Base-by-base conservation (phyloP, 768 basidiomycete species). In the Pisolithus sp. region DNA sequence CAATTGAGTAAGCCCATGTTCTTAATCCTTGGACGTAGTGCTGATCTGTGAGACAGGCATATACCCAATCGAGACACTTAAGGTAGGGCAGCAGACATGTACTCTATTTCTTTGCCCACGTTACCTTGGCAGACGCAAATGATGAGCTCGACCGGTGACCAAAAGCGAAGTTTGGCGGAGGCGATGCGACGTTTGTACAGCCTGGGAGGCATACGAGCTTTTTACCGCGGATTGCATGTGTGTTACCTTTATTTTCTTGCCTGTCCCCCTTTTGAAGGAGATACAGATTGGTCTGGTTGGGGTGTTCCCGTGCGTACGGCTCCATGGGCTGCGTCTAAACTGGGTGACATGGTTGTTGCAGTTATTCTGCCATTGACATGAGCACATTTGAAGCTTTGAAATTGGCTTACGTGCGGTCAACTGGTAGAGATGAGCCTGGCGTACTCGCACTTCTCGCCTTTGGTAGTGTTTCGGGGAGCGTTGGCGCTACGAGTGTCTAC, bases 381-480 rank as follows among this genome's bases (percentile, higher is more conserved):
- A 89, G 86, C 60, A 94, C 94, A 3, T 98, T 96, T 53, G 95
- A 97, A 71, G 91, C 92, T 2, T 81, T 99, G 51, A 98, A 98
- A 67, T 73, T 93, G 41, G 84, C 88, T 2, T 98, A 98, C 67
- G 72, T 87, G 37, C 80, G 83, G 48, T 95, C 93, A 30, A 89
- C 89, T 5, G 86, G 85, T 31, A 81, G 85, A 60, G 86, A 93
- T 24, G 94, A 99, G 65, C 92, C 95, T 0, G 89, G 90, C 2
- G 82, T 93, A 6, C 76, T 93, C 49, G 92, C 89, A 24, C 65
- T 93, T 28, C 80, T 98, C 17, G 83, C 89, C 4, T 97, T 96
- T 60, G 94, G 94, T 42, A 93, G 91, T 59, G 70, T 95, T 55
- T 95, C 92, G 15, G 94, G 95, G 28, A 90, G 89, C 55, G 87